A percentile compares a stretch with the other conserved stretches of the same genome.
Conservation (phyloP, 2,329 filamentous ascomycete genomes). For the Colletotrichum sp. region DNA sequence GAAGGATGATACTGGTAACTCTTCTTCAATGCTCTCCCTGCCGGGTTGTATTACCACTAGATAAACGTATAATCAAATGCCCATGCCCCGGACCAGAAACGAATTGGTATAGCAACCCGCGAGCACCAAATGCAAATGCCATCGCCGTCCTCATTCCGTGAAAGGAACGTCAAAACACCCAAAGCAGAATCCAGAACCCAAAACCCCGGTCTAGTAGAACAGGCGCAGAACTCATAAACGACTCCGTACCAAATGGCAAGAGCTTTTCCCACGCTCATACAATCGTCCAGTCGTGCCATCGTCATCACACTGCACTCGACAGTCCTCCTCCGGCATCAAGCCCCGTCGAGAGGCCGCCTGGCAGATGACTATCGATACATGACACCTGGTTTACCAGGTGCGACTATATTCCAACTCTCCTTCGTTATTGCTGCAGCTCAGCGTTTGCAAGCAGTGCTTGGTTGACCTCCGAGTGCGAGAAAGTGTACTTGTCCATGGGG, state of each 20-base stretch:
- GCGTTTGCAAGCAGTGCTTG: conserved; percentile 36
- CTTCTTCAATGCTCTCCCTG: conserved; percentile 3
- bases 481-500: conserved; percentile 63
- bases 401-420: neutral
- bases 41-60: conserved; percentile 19
- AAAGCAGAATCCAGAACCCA: neutral
- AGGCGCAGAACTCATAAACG: conserved; percentile 3
- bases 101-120: conserved; percentile 17
- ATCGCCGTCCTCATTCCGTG: conserved; percentile 11
- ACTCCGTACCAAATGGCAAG: neutral
- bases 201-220: conserved; percentile 14
- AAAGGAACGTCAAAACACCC: conserved; percentile 11
- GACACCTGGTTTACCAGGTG: conserved; percentile 15
- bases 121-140: conserved; percentile 18
- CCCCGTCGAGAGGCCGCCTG: neutral
- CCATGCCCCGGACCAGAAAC: conserved; percentile 14
- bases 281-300: conserved; percentile 25
- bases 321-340: conserved; percentile 18
- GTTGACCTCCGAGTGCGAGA: conserved; percentile 38
- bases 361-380: conserved; percentile 17
- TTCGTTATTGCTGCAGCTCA: conserved; percentile 29
- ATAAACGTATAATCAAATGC: conserved; percentile 16
- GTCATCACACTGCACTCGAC: conserved; percentile 18
- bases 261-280: conserved; percentile 20
- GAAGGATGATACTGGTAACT: neutral